phyloP scores from a whole-genome alignment of 331 rosid genomes.

The Phaseolus coccineus region DNA sequence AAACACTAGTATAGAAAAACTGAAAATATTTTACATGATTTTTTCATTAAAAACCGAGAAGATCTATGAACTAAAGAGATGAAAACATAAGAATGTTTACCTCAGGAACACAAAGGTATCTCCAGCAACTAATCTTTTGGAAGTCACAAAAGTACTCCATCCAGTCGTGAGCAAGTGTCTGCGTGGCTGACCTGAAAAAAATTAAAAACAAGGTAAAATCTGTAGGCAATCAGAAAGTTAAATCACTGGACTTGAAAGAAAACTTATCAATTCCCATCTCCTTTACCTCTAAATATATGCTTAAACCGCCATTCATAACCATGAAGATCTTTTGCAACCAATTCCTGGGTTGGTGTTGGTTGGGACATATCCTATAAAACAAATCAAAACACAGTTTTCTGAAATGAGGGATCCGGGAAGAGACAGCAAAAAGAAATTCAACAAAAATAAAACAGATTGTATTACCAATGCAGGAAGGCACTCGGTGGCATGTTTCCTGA shows the following conservation, averaged over 20 bases:
- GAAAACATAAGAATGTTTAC: slow-evolving; percentile 39
- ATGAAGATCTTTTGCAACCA: slow-evolving; percentile 88
- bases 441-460: not conserved
- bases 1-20: slow-evolving; percentile 3
- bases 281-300: slow-evolving; percentile 87
- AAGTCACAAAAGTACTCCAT: slow-evolving; percentile 93
- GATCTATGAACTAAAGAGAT: not conserved
- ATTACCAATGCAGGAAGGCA: slow-evolving; percentile 88
- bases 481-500: slow-evolving; percentile 88
- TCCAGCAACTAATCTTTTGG: slow-evolving; percentile 87
- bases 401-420: not conserved
- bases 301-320: slow-evolving; percentile 93
- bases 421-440: not conserved
- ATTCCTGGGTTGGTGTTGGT: slow-evolving; percentile 86
- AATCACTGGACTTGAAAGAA: slow-evolving; percentile 10
- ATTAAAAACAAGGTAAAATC: slow-evolving; percentile 11
- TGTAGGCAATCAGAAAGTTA: not conserved
- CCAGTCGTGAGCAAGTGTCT: slow-evolving; percentile 96
- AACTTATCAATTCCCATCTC: not conserved
- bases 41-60: not conserved
- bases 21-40: not conserved
- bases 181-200: slow-evolving; percentile 84
- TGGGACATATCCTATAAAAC: slow-evolving; percentile 78
- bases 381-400: not conserved
- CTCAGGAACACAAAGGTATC: slow-evolving; percentile 88